Evolutionary conservation across 1,284 basidiomycete species (phyloP).

Genomic region (Cerrena zonata): DNA sequence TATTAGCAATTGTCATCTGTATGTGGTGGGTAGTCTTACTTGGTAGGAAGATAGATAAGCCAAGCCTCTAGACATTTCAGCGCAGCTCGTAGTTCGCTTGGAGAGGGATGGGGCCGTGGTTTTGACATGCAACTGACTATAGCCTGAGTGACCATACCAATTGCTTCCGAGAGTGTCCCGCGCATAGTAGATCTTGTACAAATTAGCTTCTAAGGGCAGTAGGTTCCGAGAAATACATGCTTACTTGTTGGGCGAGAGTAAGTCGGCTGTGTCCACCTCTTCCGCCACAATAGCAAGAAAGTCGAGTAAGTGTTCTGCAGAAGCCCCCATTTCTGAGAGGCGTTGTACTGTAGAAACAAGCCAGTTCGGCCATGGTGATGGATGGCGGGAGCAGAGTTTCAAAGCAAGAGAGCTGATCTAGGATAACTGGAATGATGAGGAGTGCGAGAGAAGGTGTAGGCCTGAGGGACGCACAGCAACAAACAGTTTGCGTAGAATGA

Average conservation of each 20-base stretch:
- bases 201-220: background rate
- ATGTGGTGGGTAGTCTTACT: constrained; percentile 38
- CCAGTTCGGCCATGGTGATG: constrained; percentile 67
- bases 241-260: constrained; percentile 72
- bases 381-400: constrained; percentile 56
- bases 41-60: constrained; percentile 64
- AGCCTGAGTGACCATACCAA: constrained; percentile 64
- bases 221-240: constrained; percentile 27
- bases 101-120: constrained; percentile 22
- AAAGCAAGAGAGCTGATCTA: constrained; percentile 73
- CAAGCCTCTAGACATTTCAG: constrained; percentile 78
- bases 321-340: constrained; percentile 52
- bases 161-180: constrained; percentile 56
- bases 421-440: constrained; percentile 2
- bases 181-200: constrained; percentile 47
- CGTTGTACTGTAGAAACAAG: constrained; percentile 53
- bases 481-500: constrained; percentile 80
- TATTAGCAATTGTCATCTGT: constrained; percentile 6
- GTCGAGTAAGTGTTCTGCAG: constrained; percentile 59
- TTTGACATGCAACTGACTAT: constrained; percentile 48
- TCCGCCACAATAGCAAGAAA: constrained; percentile 82
- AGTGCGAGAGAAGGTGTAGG: no score
- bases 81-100: constrained; percentile 60
- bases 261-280: constrained; percentile 69
- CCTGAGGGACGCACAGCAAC: constrained; percentile 61